phyloP scores from a whole-genome alignment of 2,329 filamentous ascomycete species.

The Beauveria sp. region DNA sequence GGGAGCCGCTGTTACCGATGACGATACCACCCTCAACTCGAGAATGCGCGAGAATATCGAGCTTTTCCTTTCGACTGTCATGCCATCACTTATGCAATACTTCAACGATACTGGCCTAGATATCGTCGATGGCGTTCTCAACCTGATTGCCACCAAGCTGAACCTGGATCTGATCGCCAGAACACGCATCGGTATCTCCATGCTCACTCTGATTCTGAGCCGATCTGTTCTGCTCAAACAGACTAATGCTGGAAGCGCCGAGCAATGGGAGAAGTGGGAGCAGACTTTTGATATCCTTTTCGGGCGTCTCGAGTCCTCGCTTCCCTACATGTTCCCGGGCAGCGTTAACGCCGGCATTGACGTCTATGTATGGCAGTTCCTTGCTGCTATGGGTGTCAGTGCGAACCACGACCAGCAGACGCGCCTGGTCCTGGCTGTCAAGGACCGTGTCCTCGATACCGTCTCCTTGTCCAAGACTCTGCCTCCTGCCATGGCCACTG shows the following conservation, averaged over 20 bases:
- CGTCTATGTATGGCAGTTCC: constrained; percentile 95
- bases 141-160: constrained; percentile 73
- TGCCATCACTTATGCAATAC: constrained; percentile 83
- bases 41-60: constrained; percentile 86
- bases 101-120: constrained; percentile 85
- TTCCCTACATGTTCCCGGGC: constrained; percentile 82
- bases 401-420: constrained; percentile 94
- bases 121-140: constrained; percentile 84
- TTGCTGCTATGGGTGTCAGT: constrained; percentile 89
- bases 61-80: constrained; percentile 78
- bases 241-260: constrained; percentile 59
- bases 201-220: constrained; percentile 90
- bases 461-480: constrained; percentile 83
- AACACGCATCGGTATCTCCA: constrained; percentile 79
- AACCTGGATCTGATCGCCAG: constrained; percentile 79
- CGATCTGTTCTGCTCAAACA: constrained; percentile 92
- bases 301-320: constrained; percentile 73
- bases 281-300: constrained; percentile 81
- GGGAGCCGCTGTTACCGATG: constrained; percentile 63
- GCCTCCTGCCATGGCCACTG: constrained; percentile 74
- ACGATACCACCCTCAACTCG: constrained; percentile 64
- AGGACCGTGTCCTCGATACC: constrained; percentile 96
- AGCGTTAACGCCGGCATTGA: constrained; percentile 88
- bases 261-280: constrained; percentile 77
- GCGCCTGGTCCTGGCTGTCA: constrained; percentile 86